Conservation (phyloP, 805 yeast species). For the Lipomyces chichibuensis region DNA sequence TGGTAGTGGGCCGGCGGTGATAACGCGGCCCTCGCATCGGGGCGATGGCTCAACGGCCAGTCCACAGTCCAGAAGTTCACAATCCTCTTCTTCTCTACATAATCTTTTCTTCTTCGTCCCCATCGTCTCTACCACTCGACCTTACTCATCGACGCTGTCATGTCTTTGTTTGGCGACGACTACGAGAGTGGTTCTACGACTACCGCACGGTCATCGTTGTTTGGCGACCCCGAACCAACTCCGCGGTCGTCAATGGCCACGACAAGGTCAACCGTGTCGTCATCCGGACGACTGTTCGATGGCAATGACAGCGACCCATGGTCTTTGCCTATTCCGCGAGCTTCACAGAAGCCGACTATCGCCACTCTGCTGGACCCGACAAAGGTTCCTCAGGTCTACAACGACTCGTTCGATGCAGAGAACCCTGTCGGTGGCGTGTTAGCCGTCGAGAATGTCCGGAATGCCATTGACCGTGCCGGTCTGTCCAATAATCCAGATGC, state of each 20-base stretch:
- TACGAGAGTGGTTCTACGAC: constrained; percentile 27
- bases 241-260: constrained; percentile 22
- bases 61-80: background rate
- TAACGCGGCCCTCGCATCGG: constrained; percentile 5
- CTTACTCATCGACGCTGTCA: constrained; percentile 2
- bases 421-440: constrained; percentile 34
- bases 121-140: background rate
- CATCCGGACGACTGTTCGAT: constrained; percentile 24
- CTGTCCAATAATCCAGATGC: constrained; percentile 19
- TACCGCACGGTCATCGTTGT: constrained; percentile 28
- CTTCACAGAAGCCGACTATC: constrained; percentile 30
- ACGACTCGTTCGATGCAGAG: constrained; percentile 34
- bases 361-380: constrained; percentile 29
- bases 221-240: constrained; percentile 19
- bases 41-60: background rate
- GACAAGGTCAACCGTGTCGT: constrained; percentile 13
- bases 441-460: constrained; percentile 29
- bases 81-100: background rate
- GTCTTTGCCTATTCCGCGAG: constrained; percentile 25
- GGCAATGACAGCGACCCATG: constrained; percentile 26
- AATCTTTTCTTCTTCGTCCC: constrained; percentile 2
- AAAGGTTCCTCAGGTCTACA: constrained; percentile 32
- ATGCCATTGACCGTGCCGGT: constrained; percentile 34
- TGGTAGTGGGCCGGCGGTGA: constrained; percentile 1
- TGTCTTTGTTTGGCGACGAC: constrained; percentile 39